A percentile compares a stretch with the other conserved stretches of the same genome.
phyloP scores from a whole-genome alignment of 176 grass and related monocot genomes.

The Hordeum marinum region DNA sequence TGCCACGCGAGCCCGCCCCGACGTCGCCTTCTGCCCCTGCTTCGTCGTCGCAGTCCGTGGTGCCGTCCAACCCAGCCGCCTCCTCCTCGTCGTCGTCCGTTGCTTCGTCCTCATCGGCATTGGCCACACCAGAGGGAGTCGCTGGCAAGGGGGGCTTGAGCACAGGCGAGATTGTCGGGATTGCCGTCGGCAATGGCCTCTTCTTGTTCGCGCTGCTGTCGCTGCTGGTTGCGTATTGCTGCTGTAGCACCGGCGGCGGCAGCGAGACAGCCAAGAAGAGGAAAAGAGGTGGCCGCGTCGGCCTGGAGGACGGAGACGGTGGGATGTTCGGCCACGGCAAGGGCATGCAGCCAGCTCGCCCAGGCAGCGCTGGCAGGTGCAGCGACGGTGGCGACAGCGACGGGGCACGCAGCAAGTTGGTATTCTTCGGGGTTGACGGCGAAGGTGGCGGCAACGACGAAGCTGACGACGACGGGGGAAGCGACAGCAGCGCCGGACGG shows the following conservation, averaged over 20 bases:
- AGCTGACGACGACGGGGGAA: constrained; percentile 11
- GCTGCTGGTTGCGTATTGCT: constrained; percentile 50
- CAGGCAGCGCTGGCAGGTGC: constrained; percentile 39
- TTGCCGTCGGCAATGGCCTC: constrained; percentile 40
- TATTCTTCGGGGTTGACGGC: constrained; percentile 61
- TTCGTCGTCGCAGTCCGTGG: constrained; percentile 43
- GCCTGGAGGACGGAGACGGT: constrained; percentile 26
- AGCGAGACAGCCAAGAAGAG: constrained; percentile 27
- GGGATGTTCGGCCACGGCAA: constrained; percentile 36
- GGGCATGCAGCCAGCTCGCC: constrained; percentile 29
- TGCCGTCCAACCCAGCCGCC: constrained; percentile 67
- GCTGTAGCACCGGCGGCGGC: constrained; percentile 30
- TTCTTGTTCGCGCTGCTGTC: constrained; percentile 56
- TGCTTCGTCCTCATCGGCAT: constrained; percentile 43
- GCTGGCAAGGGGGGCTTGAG: constrained; percentile 34
- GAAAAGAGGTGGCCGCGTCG: constrained; percentile 26
- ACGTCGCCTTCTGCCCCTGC: constrained; percentile 18
- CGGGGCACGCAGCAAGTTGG: constrained; percentile 70
- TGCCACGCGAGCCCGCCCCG: constrained; percentile 46
- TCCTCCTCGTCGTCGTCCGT: constrained; percentile 40
- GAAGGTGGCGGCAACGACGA: neutral
- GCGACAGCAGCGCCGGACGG: constrained; percentile 23
- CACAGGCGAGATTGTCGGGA: constrained; percentile 51
- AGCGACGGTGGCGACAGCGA: constrained; percentile 73
- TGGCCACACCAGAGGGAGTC: constrained; percentile 24